Base-by-base conservation (phyloP, 192 early-diverging fungal genomes). In the Phycomyces nitens region DNA sequence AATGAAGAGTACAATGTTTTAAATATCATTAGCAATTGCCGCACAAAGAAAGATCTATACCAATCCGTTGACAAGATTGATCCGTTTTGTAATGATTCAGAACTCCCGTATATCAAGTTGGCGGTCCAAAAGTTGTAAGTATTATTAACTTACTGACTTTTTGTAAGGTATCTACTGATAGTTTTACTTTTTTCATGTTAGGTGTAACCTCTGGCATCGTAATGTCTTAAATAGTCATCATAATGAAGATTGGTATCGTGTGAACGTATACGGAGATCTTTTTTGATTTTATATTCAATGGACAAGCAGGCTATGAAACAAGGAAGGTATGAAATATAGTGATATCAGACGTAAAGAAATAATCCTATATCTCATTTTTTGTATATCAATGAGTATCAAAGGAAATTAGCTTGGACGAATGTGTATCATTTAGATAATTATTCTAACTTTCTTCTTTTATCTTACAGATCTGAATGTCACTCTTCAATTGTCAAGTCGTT, bases 261-360 rank as follows among this genome's bases (percentile, higher is more conserved):
- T 54, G 53, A 54, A 54, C 53, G 24, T 54, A 24, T 54, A 54
- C 5, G 24, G 53, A 24, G 53, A 54, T 54, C 53, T n/a, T 54
- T 54, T 54, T 54, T 54, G 53, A 54, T 54, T 54, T 34, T 54
- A 54, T 54, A 54, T 54, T 54, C 14, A 54, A 54, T 54, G 53
- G 53, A 22, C 53, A 54, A 54, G 53, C 0, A 54, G 53, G 53
- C 0, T 27, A 54, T 54, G 53, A 54, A 54, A 54, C 53, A 24
- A 54, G n/a, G 26, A 54, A 54, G 53, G 53, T 54, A 54, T 54
- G 53, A 54, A 54, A 26, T 54, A 54, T 54, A 54, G 53, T 55
- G 53, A 55, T 55, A 55, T 55, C 53, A 55, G 15, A 55, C 53
- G n/a, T n/a, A n/a, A n/a, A n/a, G n/a, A n/a, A n/a, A n/a, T n/a